Evolutionary conservation across 148 eudicot genomes (phyloP).

Genomic region (Diospyros lotus): DNA sequence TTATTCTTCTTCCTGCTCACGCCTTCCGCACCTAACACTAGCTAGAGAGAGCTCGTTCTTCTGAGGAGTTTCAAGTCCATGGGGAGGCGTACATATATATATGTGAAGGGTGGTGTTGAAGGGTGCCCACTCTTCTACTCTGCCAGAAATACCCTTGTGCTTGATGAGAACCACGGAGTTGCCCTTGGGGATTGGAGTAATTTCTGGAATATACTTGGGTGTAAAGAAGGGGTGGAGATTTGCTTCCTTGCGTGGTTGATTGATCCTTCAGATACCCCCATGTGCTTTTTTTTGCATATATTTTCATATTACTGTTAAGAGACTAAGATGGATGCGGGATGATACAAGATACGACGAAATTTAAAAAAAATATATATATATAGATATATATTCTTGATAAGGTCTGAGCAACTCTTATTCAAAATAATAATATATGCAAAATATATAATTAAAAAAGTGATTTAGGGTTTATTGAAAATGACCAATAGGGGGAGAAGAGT

Average conservation of each 20-base stretch:
- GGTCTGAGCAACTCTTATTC: too few species aligned
- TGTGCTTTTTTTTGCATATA: not conserved
- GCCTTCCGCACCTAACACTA: not conserved
- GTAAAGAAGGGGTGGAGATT: not conserved
- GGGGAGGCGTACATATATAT: not conserved
- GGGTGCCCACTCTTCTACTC: not conserved
- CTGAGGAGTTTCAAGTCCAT: not conserved
- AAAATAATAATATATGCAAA: too few species aligned
- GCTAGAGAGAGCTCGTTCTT: not conserved
- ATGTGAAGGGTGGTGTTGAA: not conserved
- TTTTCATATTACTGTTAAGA: not conserved
- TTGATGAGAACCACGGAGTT: not conserved
- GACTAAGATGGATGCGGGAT: too few species aligned
- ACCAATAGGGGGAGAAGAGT: too few species aligned
- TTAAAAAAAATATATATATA: too few species aligned
- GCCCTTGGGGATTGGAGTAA: not conserved
- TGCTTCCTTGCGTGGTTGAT: not conserved
- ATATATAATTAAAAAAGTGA: too few species aligned
- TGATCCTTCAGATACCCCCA: not conserved
- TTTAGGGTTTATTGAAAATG: too few species aligned
- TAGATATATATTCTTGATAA: too few species aligned
- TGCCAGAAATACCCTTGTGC: not conserved
- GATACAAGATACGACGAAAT: too few species aligned
- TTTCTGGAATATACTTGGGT: not conserved
- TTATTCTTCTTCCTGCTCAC: not conserved